These are phyloP conservation scores for Suillus discolor DNA, from an alignment of 768 basidiomycete species.

Conservation along the genomic window DNA sequence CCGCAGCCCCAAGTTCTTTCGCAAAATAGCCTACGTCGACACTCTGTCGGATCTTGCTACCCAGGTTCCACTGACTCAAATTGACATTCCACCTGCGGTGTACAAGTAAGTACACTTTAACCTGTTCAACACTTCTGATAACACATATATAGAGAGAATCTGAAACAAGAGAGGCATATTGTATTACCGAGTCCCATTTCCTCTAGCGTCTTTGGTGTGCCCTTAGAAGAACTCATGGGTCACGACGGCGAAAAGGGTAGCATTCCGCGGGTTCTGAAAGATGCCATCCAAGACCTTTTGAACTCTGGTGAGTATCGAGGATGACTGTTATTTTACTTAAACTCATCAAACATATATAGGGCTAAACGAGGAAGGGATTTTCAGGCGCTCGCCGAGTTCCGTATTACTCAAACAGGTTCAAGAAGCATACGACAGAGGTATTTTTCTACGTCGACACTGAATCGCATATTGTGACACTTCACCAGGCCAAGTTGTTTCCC, in stretches of 20 bases:
- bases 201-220: constrained; percentile 76
- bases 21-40: constrained; percentile 75
- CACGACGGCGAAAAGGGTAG: constrained; percentile 80
- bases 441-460: background rate
- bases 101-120: constrained; percentile 61
- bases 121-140: constrained; percentile 6
- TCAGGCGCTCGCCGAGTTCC: constrained; percentile 79
- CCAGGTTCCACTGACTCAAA: constrained; percentile 82
- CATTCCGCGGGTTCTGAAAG: constrained; percentile 78
- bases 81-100: constrained; percentile 81
- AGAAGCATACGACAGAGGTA: constrained; percentile 85
- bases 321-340: background rate
- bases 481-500: constrained; percentile 74
- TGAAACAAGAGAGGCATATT: constrained; percentile 72
- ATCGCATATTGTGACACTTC: constrained; percentile 11
- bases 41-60: constrained; percentile 79
- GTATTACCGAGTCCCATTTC: constrained; percentile 60
- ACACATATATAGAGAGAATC: constrained; percentile 62
- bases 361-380: constrained; percentile 76
- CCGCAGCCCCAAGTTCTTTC: constrained; percentile 85
- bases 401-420: constrained; percentile 70
- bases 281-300: constrained; percentile 71
- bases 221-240: constrained; percentile 84
- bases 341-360: constrained; percentile 29
- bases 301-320: constrained; percentile 44